phyloP scores from a whole-genome alignment of 257 asterid genomes.

The Plectranthus barbatus region DNA sequence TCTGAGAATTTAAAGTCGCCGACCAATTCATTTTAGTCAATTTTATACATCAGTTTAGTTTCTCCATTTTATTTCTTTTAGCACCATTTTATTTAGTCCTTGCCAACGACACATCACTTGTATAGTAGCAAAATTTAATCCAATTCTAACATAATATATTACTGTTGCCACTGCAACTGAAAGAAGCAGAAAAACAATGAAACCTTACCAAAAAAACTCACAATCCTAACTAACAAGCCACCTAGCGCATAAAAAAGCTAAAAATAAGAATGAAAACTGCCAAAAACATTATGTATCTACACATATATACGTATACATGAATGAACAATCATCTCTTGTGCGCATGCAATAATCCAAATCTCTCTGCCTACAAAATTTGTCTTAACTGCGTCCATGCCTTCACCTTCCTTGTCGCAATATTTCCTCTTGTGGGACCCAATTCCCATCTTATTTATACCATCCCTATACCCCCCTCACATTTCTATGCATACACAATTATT shows the following conservation, averaged over 20 bases:
- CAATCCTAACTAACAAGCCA: conserved; percentile 20
- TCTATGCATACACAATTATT: neutral
- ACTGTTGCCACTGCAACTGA: neutral
- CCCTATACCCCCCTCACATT: neutral
- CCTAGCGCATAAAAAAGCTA: neutral
- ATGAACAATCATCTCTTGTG: conserved; percentile 1
- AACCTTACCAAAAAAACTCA: neutral
- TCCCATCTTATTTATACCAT: conserved; percentile 37
- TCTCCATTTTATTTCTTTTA: too few relatives aligned
- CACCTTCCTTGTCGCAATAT: conserved; percentile 20
- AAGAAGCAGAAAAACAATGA: neutral
- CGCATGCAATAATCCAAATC: neutral
- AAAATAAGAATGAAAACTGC: conserved; percentile 11
- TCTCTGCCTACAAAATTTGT: neutral
- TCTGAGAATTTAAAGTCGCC: neutral
- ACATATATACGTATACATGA: too few relatives aligned
- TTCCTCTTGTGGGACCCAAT: conserved; percentile 32
- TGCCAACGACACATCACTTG: too few relatives aligned
- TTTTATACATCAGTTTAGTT: too few relatives aligned
- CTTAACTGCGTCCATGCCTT: neutral
- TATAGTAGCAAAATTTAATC: too few relatives aligned
- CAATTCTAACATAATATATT: too few relatives aligned
- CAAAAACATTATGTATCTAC: neutral
- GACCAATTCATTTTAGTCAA: neutral
- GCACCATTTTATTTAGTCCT: too few relatives aligned